Evolutionary conservation across 345 rosid species (phyloP), one percentile per base, ranked within the genome.

Genomic region (Brassica carinata): DNA sequence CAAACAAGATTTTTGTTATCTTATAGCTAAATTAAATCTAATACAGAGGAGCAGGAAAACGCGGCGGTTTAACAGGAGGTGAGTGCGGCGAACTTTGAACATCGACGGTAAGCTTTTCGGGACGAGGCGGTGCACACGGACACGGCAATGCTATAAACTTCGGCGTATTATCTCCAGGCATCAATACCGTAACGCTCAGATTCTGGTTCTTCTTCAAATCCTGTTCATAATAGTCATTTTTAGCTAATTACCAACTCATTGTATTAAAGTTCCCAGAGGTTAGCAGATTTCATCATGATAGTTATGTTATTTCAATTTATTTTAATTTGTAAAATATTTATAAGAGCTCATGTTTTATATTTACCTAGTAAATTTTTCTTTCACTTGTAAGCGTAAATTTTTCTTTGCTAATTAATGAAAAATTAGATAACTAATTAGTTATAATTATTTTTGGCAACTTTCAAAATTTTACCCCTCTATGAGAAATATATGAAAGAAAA

Each of bases 131-230:
- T 87, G 87, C 83, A 75, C 96, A 86, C 0, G 98, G 97, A 77
- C 97, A 90, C 38, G 98, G 98, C 86, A 94, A 84, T 84, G 98
- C 98, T 79, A 94, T 90, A 62, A 94, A 94, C 77, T 90, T 94
- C 0, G 98, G 90, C 14, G 91, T 83, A 45, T 77, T 71, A 70
- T 94, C 98, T 64, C 98, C 98, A 0, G 98, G 97, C 98, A 94
- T 94, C 75, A 94, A 14, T 0, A 94, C 98, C 38, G 98, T 89
- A 82, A 94, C 79, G 82, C 97, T 94, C 76, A 83, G 77, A 74
- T 77, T 80, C 30, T 78, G 82, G 0, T 74, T 82, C 72, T 84
- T 85, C 89, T 87, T 88, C 77, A 77, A 70, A 69, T 86, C 90
- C 97, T 92, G 79, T 55, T 79, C 67, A 79, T 0, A 19, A 23